Evolutionary conservation across 257 asterid genomes (phyloP), one percentile per base, ranked within the genome.

Genomic region (Fraxinus anomala): DNA sequence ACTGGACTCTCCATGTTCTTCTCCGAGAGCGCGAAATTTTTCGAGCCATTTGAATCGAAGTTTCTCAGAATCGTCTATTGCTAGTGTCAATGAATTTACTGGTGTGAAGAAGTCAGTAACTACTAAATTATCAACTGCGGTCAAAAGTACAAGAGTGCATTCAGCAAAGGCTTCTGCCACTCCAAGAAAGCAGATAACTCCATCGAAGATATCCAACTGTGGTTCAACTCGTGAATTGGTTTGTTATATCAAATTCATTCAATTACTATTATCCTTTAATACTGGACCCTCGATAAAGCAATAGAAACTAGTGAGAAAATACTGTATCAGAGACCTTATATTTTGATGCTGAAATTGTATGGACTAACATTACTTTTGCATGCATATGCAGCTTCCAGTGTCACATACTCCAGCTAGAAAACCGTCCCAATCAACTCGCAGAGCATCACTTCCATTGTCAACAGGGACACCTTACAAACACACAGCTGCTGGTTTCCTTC

Each of bases 171-270:
- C 82, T 66, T 72, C 90, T 44, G 71, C 89, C 1, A 86, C 89
- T 66, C 80, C 82, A 21, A 86, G 94, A 86, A 86, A 90, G 74
- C 92, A 88, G 72, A 83, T 82, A 67, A 82, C 88, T 75, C 89
- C 92, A 31, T 87, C 92, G 4, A 92, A 76, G 84, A 83, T 91
- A 68, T 91, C 96, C 6, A 92, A 90, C 82, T 90, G 96, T 0
- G 96, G 98, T 36, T 92, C 97, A 11, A 94, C 99, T 37, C 96
- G 98, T 14, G 99, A 95, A 83, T 74, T 93, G 97, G 99, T 95
- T 80, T 10, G 93, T 82, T 78, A 26, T 26, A 59, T 56, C 47
- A 3, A 39, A 73, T 63, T 73, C 47, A 14, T 31, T 40, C 36
- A 23, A 26, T 63, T 17, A 47, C 21, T 14, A 47, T 47, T 14